Evolutionary conservation across 805 yeast species (phyloP).

Genomic region (Lachancea lanzarotensis): DNA sequence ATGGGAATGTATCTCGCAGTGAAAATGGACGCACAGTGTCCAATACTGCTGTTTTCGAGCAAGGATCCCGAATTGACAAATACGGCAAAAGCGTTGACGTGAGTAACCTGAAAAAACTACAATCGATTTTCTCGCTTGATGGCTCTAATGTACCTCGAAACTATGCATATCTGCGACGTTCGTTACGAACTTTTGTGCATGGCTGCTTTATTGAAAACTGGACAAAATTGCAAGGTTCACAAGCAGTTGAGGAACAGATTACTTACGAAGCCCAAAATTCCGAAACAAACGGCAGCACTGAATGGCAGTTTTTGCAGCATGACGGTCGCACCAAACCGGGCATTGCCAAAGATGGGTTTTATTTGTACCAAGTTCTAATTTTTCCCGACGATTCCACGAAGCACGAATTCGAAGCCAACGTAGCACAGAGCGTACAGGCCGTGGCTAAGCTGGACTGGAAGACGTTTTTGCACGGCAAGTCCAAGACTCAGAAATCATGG

Average conservation of each 20-base stretch:
- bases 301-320: constrained; percentile 4
- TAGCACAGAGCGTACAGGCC: constrained; percentile 14
- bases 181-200: constrained; percentile 12
- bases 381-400: constrained; percentile 18
- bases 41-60: constrained; percentile 2
- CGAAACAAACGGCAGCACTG: background rate
- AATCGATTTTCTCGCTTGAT: constrained; percentile 9
- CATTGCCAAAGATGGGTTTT: constrained; percentile 29
- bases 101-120: constrained; percentile 4
- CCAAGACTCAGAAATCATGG: constrained; percentile 14
- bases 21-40: constrained; percentile 1
- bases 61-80: constrained; percentile 9
- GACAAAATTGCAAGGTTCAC: constrained; percentile 18
- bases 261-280: background rate
- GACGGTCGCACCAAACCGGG: constrained; percentile 16
- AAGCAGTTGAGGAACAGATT: constrained; percentile 14
- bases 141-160: constrained; percentile 19
- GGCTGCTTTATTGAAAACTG: constrained; percentile 21
- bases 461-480: constrained; percentile 11
- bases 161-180: constrained; percentile 24
- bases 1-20: constrained; percentile 14
- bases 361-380: constrained; percentile 19
- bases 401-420: constrained; percentile 12
- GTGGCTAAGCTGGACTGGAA: constrained; percentile 23
- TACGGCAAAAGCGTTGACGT: constrained; percentile 11